Base-by-base conservation (phyloP, 495 filamentous ascomycete genomes). In the Trichoderma reesei region DNA sequence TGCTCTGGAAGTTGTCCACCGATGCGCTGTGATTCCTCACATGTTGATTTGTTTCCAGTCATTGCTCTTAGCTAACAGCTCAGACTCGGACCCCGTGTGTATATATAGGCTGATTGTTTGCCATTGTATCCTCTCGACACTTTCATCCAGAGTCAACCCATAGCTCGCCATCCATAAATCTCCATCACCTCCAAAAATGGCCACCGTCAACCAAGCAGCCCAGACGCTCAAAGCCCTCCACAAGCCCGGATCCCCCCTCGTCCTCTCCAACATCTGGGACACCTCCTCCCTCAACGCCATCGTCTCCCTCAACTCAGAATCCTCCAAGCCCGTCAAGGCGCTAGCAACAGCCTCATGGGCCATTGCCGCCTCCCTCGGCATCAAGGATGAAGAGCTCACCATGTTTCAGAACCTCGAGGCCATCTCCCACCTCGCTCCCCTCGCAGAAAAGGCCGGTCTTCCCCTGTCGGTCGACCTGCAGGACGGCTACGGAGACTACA, bases 251-350 rank as follows among this genome's bases (percentile, higher is more conserved):
- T 54, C 74, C 11, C 80, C 81, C 8, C 65, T 84, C 20, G 67
- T 82, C 18, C 69, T 83, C 37, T 73, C 76, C 26, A 83, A 83
- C 64, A 67, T 80, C 67, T 79, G 75, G 68, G 78, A 82, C 63
- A 71, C 68, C 38, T 65, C 75, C 8, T 73, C 80, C 38, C 75
- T 78, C 8, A 66, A 68, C 2, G 48, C 72, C 9, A 68, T 78
- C 54, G 70, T 77, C 26, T 69, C 72, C 4, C 73, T 79, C 36
- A 74, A 77, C 37, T 56, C 51, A 56, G 51, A 34, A n/a, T 33
- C 20, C 7, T 16, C 18, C 26, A 48, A 67, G 5, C 71, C 75
- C 1, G 67, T 70, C 26, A 63, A 65, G 18, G 81, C 80, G 61
- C 61, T 83, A 14, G 80, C 79, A 18, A 82, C 80, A 37, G 79